Base-by-base conservation (phyloP, 2,329 filamentous ascomycete genomes). In the Ascochyta pisi region DNA sequence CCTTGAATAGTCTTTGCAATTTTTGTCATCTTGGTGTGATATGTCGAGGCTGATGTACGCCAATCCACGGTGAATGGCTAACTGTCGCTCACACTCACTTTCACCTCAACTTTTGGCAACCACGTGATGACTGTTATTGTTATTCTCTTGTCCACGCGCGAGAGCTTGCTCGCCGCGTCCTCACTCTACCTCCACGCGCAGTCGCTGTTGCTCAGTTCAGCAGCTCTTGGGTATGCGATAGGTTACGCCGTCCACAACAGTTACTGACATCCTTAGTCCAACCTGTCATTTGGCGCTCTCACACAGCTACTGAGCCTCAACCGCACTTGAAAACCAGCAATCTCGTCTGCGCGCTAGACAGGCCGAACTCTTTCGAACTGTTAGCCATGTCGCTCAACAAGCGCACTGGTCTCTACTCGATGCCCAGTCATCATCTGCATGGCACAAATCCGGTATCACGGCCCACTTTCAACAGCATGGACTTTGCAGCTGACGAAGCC, bases 351-450 rank as follows among this genome's bases (percentile, higher is more conserved):
- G 16, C 13, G 8, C 23, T 29, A 26, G 29, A 16, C 26, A 27
- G 23, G 1, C 13, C 9, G 10, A n/a, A 35, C 15, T 16, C 16
- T 6, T 12, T 44, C 16, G 3, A 43, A 3, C 22, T 12, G n/a
- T 23, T 27, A 16, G 24, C n/a, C 41, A 56, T 56, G 53, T 38
- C 48, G 24, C 27, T 45, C 44, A 44, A 51, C 31, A 51, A 48
- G 42, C 48, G 33, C 16, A 56, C 42, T 5, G 70, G 70, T 22
- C 62, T 73, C 34, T 72, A 69, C 29, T 12, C 48, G 2, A 54
- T 73, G 5, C 63, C 68, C 1, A 61, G 54, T 12, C 64, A 72
- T 35, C 63, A 71, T 37, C 37, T 64, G 0, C 57, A 63, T 34
- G 60, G 56, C 7, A 40, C 48, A 27, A 22, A 35, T 43, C 35